These are phyloP conservation scores for Saccharomyces mikatae DNA, from an alignment of 805 yeast genomes.

Conservation along the genomic window DNA sequence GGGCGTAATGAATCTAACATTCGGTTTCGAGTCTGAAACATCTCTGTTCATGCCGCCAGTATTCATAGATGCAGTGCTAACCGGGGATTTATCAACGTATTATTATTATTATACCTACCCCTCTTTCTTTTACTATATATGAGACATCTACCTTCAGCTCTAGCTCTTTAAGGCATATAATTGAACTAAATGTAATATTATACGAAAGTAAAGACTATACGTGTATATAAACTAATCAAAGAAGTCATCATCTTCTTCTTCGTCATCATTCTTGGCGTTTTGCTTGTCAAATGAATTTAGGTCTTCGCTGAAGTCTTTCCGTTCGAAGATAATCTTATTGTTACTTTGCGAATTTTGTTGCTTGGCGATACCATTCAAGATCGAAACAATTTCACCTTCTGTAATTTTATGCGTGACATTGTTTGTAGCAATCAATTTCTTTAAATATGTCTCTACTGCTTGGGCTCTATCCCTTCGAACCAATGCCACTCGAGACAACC, in stretches of 20 bases:
- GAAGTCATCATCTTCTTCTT: constrained; percentile 36
- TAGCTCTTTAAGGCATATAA: not conserved
- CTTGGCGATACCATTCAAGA: constrained; percentile 73
- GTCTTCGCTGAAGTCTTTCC: constrained; percentile 39
- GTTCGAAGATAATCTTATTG: constrained; percentile 57
- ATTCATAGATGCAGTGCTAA: not conserved
- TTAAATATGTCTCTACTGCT: constrained; percentile 74
- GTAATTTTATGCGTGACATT: constrained; percentile 60
- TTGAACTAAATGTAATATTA: not conserved
- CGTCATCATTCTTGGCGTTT: constrained; percentile 33
- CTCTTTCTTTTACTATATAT: not conserved
- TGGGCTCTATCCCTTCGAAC: constrained; percentile 88
- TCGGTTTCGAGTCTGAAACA: not conserved
- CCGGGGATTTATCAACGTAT: not conserved
- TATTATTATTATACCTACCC: not conserved
- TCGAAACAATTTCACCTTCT: constrained; percentile 75
- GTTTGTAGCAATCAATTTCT: constrained; percentile 68
- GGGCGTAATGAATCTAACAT: not conserved
- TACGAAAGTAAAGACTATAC: not conserved
- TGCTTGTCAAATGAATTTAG: constrained; percentile 30
- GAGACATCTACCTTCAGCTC: not conserved
- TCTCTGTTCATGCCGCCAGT: not conserved
- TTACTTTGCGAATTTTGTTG: constrained; percentile 57
- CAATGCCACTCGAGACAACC: constrained; percentile 75
- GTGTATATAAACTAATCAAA: constrained; percentile 32